phyloP scores from a whole-genome alignment of 352 stramenopile genomes.

The Phytophthora hibernalis region DNA sequence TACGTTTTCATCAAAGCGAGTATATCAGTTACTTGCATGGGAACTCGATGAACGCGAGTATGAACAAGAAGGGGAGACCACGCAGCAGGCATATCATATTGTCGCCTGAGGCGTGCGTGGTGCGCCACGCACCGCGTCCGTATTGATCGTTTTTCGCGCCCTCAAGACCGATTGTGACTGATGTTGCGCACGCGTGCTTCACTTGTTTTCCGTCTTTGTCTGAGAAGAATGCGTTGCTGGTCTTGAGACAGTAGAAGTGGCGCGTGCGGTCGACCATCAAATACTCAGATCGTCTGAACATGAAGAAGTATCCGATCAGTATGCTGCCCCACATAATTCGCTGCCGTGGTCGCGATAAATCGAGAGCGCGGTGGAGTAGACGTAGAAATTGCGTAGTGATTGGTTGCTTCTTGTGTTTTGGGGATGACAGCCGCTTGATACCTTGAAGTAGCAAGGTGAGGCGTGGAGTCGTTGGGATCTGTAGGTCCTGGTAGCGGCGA shows the following conservation, averaged over 20 bases:
- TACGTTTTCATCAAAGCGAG: conserved; percentile 1
- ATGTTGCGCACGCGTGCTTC: background rate
- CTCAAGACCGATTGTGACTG: conserved; percentile 19
- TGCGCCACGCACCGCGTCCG: conserved; percentile 16
- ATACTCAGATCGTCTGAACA: conserved; percentile 20
- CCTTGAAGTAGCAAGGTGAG: conserved; percentile 3
- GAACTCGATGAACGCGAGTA: background rate
- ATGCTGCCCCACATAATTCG: conserved; percentile 20
- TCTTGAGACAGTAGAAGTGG: conserved; percentile 19
- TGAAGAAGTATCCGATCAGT: conserved; percentile 25
- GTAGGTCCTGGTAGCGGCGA: background rate
- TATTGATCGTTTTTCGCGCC: conserved; percentile 24
- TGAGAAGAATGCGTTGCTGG: conserved; percentile 15
- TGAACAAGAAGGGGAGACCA: conserved; percentile 11
- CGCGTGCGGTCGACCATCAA: background rate
- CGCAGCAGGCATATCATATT: conserved; percentile 1
- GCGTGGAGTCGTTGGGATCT: background rate
- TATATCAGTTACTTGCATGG: conserved; percentile 9
- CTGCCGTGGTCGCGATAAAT: conserved; percentile 9
- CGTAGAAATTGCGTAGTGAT: conserved; percentile 15
- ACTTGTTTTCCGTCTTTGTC: conserved; percentile 19
- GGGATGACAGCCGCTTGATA: conserved; percentile 11
- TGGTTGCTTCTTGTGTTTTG: conserved; percentile 14
- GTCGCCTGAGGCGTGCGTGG: conserved; percentile 23
- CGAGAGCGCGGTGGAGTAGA: conserved; percentile 15